Evolutionary conservation across 129 eudicot genomes (phyloP).

Genomic region (Arctium lappa): DNA sequence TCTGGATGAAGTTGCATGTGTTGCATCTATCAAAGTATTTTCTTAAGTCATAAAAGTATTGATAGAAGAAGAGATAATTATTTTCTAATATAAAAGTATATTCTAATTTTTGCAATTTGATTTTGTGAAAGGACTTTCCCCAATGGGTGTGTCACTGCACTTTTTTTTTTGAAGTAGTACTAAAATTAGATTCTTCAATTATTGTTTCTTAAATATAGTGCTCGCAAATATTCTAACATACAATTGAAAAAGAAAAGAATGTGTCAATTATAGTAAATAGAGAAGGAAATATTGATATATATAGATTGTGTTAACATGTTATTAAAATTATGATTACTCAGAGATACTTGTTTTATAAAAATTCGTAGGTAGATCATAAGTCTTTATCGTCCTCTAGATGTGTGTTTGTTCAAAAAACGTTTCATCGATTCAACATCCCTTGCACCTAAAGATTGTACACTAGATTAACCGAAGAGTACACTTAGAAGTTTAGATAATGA

Average conservation of each 20-base stretch:
- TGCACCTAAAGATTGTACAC: slow-evolving; percentile 40
- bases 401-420: slow-evolving; percentile 54
- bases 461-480: neutral
- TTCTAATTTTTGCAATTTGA: neutral
- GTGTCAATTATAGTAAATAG: neutral
- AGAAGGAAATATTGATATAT: neutral
- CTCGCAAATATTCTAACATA: neutral
- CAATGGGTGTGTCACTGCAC: neutral
- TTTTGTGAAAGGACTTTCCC: neutral
- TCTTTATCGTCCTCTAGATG: slow-evolving; percentile 61
- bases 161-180: neutral
- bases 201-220: neutral
- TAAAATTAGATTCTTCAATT: neutral
- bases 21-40: neutral
- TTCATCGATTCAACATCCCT: slow-evolving; percentile 75
- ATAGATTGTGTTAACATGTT: neutral
- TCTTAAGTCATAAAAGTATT: neutral
- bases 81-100: neutral
- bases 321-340: neutral
- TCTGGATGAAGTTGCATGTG: too few relatives aligned
- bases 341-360: neutral
- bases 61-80: neutral
- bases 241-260: slow-evolving; percentile 2
- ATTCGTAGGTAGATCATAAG: slow-evolving; percentile 47
- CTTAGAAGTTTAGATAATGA: neutral